Evolutionary conservation across 257 asterid genomes (phyloP), one percentile per base, ranked within the genome.

Genomic region (Cruciata laevipes): DNA sequence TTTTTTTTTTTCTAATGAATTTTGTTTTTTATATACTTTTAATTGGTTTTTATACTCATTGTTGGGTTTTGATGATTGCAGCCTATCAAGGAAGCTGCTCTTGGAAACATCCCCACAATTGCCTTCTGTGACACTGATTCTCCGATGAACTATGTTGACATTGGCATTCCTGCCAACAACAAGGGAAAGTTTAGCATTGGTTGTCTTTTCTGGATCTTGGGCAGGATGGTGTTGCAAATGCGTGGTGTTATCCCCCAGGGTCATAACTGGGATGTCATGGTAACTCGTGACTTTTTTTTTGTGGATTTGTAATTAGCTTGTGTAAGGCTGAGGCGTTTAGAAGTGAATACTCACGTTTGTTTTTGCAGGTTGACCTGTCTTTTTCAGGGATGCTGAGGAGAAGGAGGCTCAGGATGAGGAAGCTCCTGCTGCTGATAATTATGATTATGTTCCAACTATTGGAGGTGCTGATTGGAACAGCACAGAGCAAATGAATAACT

Each of bases 311-410:
- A 14, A 0, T 47, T 16, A 16, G 7, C 55, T 6, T 47, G 20
- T 4, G 7, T 14, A 14, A 47, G 38, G 47, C 8, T 14, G 55
- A 0, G 16, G 14, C 4, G 4, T 42, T 12, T 11, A 1, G 14
- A 12, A 10, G 55, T 47, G 21, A 47, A 0, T 14, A 17, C 16
- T 37, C 12, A 37, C 16, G 63, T 25, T 12, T 37, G 42, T 37
- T 7, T 65, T 35, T 62, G 74, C 75, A 79, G 83, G 83, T 79
- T 24, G 83, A 79, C 47, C 70, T 79, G 14, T 79, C 49, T 79
- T 79, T 69, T 79, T 75, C 64, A 72, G 83, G 71, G 83, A 79
- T 67, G 80, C 83, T 59, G 83, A 79, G 68, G 83, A 79, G 65
- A 79, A 75, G 61, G 83, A 75, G 17, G 69, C 68, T 33, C 75